phyloP scores from a whole-genome alignment of 352 stramenopile genomes.

The Peronospora tabacina region DNA sequence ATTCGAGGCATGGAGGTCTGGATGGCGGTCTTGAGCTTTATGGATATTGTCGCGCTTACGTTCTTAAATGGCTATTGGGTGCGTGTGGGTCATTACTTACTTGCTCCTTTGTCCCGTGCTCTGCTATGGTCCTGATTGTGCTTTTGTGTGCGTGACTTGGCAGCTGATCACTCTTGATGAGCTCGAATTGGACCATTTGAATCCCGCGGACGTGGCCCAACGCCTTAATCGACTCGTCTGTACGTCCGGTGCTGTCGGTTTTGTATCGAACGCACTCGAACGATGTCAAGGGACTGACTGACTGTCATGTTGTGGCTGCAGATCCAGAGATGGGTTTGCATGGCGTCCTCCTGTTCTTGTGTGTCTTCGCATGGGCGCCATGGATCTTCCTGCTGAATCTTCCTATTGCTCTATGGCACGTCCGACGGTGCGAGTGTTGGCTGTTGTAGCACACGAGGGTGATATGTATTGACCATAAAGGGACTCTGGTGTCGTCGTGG shows the following conservation, averaged over 20 bases:
- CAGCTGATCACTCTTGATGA: conserved; percentile 83
- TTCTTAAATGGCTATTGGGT: conserved; percentile 87
- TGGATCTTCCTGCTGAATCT: conserved; percentile 78
- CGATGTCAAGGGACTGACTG: neutral
- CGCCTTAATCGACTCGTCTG: conserved; percentile 82
- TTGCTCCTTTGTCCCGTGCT: neutral
- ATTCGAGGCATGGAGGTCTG: conserved; percentile 59
- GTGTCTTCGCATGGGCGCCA: conserved; percentile 59
- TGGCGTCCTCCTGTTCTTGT: conserved; percentile 68
- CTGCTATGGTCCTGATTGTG: neutral
- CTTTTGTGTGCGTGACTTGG: too few species aligned
- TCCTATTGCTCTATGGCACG: conserved; percentile 68
- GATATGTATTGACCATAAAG: neutral
- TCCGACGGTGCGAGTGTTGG: conserved; percentile 38
- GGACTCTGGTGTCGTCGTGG: neutral
- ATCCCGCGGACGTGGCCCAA: conserved; percentile 76
- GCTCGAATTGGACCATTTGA: conserved; percentile 81
- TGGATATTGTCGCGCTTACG: conserved; percentile 78
- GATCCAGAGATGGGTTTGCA: conserved; percentile 78
- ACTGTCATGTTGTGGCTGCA: conserved; percentile 19
- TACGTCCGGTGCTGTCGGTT: conserved; percentile 20
- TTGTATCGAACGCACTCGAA: neutral
- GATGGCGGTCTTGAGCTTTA: conserved; percentile 71
- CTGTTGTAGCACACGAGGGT: neutral
- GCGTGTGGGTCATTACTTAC: conserved; percentile 8